Evolutionary conservation across 2,329 filamentous ascomycete genomes (phyloP).

Genomic region (Fusarium sp.): DNA sequence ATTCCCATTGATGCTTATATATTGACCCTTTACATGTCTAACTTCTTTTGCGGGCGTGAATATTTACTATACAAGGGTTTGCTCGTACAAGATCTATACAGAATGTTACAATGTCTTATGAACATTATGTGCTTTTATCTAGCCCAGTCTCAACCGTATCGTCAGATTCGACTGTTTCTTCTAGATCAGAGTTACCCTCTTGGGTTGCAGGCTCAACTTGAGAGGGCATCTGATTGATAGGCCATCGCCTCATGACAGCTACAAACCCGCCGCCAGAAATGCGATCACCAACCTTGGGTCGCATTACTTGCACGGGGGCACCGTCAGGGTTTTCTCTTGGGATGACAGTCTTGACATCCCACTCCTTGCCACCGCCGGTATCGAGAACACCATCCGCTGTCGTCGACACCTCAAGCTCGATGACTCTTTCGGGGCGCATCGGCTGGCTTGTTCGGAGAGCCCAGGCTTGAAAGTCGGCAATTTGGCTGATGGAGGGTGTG

Average conservation of each 20-base stretch:
- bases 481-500: constrained; percentile 82
- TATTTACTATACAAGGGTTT: constrained; percentile 11
- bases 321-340: constrained; percentile 45
- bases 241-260: constrained; percentile 54
- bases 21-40: constrained; percentile 1
- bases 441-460: constrained; percentile 66
- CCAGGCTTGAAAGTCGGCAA: constrained; percentile 68
- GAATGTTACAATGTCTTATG: background rate
- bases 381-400: constrained; percentile 59
- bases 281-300: constrained; percentile 57
- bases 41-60: background rate
- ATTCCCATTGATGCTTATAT: background rate
- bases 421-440: constrained; percentile 66
- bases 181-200: constrained; percentile 13
- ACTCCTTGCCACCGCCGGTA: constrained; percentile 66
- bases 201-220: constrained; percentile 18
- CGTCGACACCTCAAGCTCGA: constrained; percentile 66
- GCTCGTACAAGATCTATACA: constrained; percentile 5
- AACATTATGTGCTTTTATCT: constrained; percentile 4
- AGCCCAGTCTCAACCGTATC: background rate
- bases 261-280: constrained; percentile 58
- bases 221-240: constrained; percentile 21
- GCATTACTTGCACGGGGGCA: constrained; percentile 55
- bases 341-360: constrained; percentile 69
- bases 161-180: background rate